phyloP scores from a whole-genome alignment of 768 basidiomycete species.

The Boletus vermiculosoides region DNA sequence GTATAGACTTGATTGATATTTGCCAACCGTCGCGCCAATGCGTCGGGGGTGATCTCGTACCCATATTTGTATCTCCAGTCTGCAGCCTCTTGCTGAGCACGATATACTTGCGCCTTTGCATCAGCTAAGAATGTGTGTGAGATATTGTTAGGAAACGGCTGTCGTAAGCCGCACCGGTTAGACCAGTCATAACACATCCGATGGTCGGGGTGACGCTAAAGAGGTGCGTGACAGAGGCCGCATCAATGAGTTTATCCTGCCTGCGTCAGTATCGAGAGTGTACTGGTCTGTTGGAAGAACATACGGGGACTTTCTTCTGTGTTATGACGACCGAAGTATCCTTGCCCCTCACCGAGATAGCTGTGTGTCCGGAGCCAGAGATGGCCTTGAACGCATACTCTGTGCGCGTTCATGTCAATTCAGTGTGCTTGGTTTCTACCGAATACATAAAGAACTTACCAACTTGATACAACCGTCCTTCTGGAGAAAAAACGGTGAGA shows the following conservation, averaged over 20 bases:
- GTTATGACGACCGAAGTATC: constrained; percentile 96
- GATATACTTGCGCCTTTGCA: constrained; percentile 82
- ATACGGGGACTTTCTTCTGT: constrained; percentile 95
- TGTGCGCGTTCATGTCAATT: constrained; percentile 33
- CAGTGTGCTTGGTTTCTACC: not conserved
- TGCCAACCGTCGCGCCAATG: constrained; percentile 89
- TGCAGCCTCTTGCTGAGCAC: constrained; percentile 87
- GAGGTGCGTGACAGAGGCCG: constrained; percentile 90
- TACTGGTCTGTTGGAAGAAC: constrained; percentile 32
- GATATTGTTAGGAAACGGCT: not conserved
- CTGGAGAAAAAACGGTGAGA: constrained; percentile 95
- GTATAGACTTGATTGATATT: constrained; percentile 99
- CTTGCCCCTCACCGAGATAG: constrained; percentile 88
- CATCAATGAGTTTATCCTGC: constrained; percentile 96
- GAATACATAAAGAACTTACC: constrained; percentile 50
- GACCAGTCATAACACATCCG: constrained; percentile 98
- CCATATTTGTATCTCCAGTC: constrained; percentile 96
- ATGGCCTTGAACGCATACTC: constrained; percentile 99
- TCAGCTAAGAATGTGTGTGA: constrained; percentile 58
- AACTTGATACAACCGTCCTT: constrained; percentile 98
- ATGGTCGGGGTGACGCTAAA: constrained; percentile 96
- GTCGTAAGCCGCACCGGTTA: constrained; percentile 62
- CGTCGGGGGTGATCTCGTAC: constrained; percentile 97
- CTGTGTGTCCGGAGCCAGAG: constrained; percentile 93
- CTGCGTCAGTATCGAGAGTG: not conserved